A percentile compares a stretch with the other conserved stretches of the same genome.
These are phyloP conservation scores for Staphylotrichum tortipilum DNA, from an alignment of 495 filamentous ascomycete species.

Conservation along the genomic window DNA sequence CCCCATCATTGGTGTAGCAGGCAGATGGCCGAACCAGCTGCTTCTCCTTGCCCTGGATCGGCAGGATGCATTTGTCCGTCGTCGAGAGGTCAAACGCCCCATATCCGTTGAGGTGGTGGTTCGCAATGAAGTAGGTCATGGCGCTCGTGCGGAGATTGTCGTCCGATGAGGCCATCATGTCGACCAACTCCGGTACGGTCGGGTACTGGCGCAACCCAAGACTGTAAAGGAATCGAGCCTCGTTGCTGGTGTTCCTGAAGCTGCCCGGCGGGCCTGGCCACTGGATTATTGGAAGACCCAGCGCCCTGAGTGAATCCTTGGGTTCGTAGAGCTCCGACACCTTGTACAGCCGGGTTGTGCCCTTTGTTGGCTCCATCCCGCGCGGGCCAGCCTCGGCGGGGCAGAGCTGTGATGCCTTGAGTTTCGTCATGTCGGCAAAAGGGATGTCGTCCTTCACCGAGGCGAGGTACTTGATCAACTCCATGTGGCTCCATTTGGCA, in stretches of 20 bases:
- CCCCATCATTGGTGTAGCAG: conserved; percentile 73
- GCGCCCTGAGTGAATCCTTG: conserved; percentile 54
- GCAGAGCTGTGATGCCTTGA: conserved; percentile 70
- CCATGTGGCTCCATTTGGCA: conserved; percentile 80
- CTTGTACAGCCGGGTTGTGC: conserved; percentile 53
- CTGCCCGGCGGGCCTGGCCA: conserved; percentile 62
- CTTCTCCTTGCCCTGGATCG: conserved; percentile 55
- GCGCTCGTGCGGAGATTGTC: conserved; percentile 49
- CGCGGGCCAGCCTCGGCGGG: conserved; percentile 59
- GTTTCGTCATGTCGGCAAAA: conserved; percentile 64
- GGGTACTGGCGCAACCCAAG: conserved; percentile 68
- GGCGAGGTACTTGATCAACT: conserved; percentile 86
- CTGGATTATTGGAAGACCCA: conserved; percentile 72
- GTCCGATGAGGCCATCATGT: conserved; percentile 65
- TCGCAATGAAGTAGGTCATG: conserved; percentile 73
- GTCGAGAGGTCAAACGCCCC: conserved; percentile 45
- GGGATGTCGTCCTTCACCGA: conserved; percentile 90
- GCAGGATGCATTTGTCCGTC: conserved; percentile 59
- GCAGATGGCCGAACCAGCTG: conserved; percentile 59
- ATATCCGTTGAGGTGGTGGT: conserved; percentile 72
- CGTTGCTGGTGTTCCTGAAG: conserved; percentile 51
- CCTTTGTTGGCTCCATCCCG: conserved; percentile 33
- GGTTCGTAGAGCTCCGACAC: conserved; percentile 83
- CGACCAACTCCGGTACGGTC: conserved; percentile 57
- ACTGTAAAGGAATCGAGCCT: conserved; percentile 61